phyloP scores from a whole-genome alignment of 192 early-diverging fungal species.

The Backusella mclennaniae region DNA sequence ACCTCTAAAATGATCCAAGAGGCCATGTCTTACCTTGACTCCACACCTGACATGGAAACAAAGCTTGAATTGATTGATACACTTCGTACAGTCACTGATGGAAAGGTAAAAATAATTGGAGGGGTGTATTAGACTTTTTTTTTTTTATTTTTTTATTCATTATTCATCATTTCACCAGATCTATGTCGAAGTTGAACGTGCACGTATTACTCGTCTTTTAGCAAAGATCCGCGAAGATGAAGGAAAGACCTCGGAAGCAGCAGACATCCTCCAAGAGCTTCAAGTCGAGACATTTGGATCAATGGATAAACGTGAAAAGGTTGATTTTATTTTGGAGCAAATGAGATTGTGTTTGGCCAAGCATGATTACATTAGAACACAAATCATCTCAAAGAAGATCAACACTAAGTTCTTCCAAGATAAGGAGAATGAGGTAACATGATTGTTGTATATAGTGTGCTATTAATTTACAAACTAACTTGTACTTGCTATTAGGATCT shows the following conservation, averaged over 20 bases:
- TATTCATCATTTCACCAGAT: conserved; percentile 54
- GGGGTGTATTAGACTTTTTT: neutral
- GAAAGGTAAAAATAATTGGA: conserved; percentile 65
- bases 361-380: conserved; percentile 86
- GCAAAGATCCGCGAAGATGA: conserved; percentile 89
- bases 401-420: conserved; percentile 92
- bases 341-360: conserved; percentile 94
- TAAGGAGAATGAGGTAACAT: conserved; percentile 62
- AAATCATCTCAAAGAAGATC: conserved; percentile 96
- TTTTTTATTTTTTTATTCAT: too few relatives aligned
- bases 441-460: too few relatives aligned
- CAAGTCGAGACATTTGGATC: conserved; percentile 99
- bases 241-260: conserved; percentile 87
- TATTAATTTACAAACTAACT: neutral
- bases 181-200: conserved; percentile 98
- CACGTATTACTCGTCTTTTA: conserved; percentile 87
- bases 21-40: conserved; percentile 85
- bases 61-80: conserved; percentile 94
- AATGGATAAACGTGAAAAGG: conserved; percentile 99
- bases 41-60: conserved; percentile 75
- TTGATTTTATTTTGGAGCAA: conserved; percentile 98
- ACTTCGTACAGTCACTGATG: conserved; percentile 93
- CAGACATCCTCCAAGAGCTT: conserved; percentile 94
- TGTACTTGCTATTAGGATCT: conserved; percentile 58
- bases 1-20: conserved; percentile 94